These are phyloP conservation scores for Esteya vermicola DNA, from an alignment of 2,329 filamentous ascomycete species.

Conservation along the genomic window DNA sequence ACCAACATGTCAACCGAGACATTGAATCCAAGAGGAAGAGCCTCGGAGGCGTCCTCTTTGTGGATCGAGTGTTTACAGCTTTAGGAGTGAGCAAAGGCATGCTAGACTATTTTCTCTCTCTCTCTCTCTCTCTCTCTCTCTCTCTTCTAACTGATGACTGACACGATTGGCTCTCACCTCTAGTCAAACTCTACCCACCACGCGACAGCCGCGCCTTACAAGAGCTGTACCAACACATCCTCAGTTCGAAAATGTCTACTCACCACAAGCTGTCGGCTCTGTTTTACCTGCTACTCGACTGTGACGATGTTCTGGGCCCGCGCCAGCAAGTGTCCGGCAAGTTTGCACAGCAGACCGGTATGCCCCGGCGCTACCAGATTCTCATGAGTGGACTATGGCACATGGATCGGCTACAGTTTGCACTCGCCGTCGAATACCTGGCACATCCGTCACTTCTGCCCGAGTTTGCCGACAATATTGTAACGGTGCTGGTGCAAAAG, in stretches of 20 bases:
- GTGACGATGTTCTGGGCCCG: constrained; percentile 36
- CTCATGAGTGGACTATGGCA: constrained; percentile 76
- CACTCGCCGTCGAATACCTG: constrained; percentile 56
- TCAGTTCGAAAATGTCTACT: constrained; percentile 45
- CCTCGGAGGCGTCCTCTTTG: constrained; percentile 59
- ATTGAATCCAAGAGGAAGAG: constrained; percentile 54
- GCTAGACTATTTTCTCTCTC: background rate
- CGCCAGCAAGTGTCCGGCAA: constrained; percentile 33
- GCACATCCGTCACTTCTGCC: constrained; percentile 67
- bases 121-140: background rate
- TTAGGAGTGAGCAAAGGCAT: constrained; percentile 57
- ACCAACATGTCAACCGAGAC: constrained; percentile 42
- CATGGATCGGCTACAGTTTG: constrained; percentile 59
- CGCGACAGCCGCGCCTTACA: constrained; percentile 52
- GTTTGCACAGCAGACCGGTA: constrained; percentile 48
- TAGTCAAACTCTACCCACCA: constrained; percentile 58
- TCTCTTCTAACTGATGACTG: background rate
- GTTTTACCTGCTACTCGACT: constrained; percentile 72
- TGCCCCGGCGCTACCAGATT: constrained; percentile 63
- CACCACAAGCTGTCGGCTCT: constrained; percentile 73
- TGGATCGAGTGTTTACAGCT: constrained; percentile 61
- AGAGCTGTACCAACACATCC: constrained; percentile 56
- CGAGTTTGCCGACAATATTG: constrained; percentile 73
- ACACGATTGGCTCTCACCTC: too few species aligned
- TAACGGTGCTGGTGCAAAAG: constrained; percentile 51